Conservation (phyloP, 345 rosid genomes). For the Dipteronia sinensis region DNA sequence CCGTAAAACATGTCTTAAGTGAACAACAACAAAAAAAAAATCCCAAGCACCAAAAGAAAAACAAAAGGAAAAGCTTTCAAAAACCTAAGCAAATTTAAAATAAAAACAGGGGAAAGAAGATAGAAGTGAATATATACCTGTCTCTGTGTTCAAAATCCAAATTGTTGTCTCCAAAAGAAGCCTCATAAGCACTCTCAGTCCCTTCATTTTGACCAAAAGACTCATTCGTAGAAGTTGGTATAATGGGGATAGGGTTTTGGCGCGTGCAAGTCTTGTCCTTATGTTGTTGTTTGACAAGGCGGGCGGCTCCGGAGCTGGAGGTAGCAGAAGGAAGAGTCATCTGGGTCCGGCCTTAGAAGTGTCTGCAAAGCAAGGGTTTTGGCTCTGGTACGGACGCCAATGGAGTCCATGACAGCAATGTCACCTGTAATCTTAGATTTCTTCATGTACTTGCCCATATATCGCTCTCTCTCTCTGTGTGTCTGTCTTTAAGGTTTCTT, state of each 20-base stretch:
- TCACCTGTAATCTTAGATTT: constrained; percentile 52
- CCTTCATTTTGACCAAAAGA: constrained; percentile 11
- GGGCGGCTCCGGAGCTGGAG: constrained; percentile 75
- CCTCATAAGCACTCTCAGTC: constrained; percentile 27
- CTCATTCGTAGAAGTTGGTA: constrained; percentile 22
- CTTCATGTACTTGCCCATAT: constrained; percentile 73
- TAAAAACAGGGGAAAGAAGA: background rate
- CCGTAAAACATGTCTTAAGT: no score
- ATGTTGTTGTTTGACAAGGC: constrained; percentile 42
- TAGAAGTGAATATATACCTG: constrained; percentile 36
- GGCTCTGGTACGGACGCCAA: constrained; percentile 58
- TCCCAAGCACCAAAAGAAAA: background rate
- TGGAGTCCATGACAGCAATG: constrained; percentile 39
- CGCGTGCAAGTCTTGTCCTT: background rate
- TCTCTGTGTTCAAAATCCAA: constrained; percentile 48
- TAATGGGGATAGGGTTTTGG: background rate
- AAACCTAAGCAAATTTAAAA: no score
- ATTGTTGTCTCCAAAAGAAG: constrained; percentile 51
- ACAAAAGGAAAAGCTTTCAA: no score
- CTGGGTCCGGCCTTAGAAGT: constrained; percentile 23
- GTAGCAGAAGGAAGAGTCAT: constrained; percentile 45
- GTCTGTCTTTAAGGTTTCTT: background rate
- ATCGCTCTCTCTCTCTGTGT: background rate
- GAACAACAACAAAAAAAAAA: background rate
- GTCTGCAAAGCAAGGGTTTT: constrained; percentile 61